Conservation (phyloP, 2,329 filamentous ascomycete genomes). For the Rhinocladiella similis region DNA sequence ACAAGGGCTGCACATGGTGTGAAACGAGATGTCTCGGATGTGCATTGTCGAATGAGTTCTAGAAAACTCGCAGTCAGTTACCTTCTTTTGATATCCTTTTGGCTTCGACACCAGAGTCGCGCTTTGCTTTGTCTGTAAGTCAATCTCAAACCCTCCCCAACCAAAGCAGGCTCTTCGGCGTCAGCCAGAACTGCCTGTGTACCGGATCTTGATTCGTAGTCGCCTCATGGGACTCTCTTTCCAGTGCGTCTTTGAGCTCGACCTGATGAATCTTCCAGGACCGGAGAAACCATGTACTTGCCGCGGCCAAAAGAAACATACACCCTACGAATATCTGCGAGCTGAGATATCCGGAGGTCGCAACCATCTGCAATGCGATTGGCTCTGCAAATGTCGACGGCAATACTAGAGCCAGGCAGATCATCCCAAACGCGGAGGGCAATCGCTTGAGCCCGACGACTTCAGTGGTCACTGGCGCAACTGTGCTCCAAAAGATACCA, state of each 20-base stretch:
- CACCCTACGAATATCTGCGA: slow-evolving; percentile 26
- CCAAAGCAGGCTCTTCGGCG: slow-evolving; percentile 7
- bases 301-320: slow-evolving; percentile 22
- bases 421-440: slow-evolving; percentile 23
- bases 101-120: too few species aligned
- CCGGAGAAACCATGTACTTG: slow-evolving; percentile 21
- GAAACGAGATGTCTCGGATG: too few species aligned
- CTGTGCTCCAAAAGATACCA: slow-evolving; percentile 38
- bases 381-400: slow-evolving; percentile 27
- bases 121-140: too few species aligned
- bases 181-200: slow-evolving; percentile 7
- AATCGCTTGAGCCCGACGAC: slow-evolving; percentile 24
- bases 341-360: slow-evolving; percentile 23
- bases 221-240: not conserved
- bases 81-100: too few species aligned
- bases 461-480: slow-evolving; percentile 20
- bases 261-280: slow-evolving; percentile 27
- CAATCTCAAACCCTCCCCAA: slow-evolving; percentile 11
- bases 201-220: not conserved
- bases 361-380: slow-evolving; percentile 21
- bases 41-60: too few species aligned
- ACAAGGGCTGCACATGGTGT: too few species aligned
- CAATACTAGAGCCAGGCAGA: slow-evolving; percentile 21
- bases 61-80: too few species aligned
- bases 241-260: slow-evolving; percentile 16